Evolutionary conservation across 305 asterid species (phyloP), one percentile per base, ranked within the genome.

Genomic region (Nicotiana rustica): DNA sequence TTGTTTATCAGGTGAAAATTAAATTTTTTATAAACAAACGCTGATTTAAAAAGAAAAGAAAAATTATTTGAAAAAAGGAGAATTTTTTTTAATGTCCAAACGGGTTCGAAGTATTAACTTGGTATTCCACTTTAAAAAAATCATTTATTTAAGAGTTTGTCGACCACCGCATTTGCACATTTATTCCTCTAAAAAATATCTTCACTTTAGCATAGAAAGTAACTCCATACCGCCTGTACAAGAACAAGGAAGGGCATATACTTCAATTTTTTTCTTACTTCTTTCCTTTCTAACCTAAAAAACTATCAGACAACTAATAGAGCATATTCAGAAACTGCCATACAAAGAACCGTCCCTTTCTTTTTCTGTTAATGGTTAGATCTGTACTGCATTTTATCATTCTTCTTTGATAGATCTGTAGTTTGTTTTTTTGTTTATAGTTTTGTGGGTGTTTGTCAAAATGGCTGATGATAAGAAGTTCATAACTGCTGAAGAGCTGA

Each of bases 401-500:
- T 67, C 9, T 17, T 41, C 8, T 41, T 4, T 41, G 49, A 41
- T 5, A 41, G 49, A 41, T 41, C 10, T 8, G 5, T 35, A 64
- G 73, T 31, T 31, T 67, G 55, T 1, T 67, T 35, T 14, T 35
- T 55, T 55, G 49, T 41, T 3, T 55, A 12, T 14, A 15, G 6
- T 5, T 67, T 66, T 4, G 70, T 35, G 10, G 3, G 7, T 33
- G 5, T 1, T 19, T 8, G 62, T 56, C 35, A 67, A 1, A 82
- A 82, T 44, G 73, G 87, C 25, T 36, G 76, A 68, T 7, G 8
- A 0, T 4, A 85, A 83, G 81, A 84, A 80, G 66, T 85, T 71
- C 64, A 85, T 89, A 31, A 55, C 91, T 18, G 17, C 71, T 0
- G 88, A 85, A 15, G 91, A 87, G 47, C 52, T 89, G 5, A 80